phyloP scores from a whole-genome alignment of 805 yeast species.

The Clavispora carvajalis region DNA sequence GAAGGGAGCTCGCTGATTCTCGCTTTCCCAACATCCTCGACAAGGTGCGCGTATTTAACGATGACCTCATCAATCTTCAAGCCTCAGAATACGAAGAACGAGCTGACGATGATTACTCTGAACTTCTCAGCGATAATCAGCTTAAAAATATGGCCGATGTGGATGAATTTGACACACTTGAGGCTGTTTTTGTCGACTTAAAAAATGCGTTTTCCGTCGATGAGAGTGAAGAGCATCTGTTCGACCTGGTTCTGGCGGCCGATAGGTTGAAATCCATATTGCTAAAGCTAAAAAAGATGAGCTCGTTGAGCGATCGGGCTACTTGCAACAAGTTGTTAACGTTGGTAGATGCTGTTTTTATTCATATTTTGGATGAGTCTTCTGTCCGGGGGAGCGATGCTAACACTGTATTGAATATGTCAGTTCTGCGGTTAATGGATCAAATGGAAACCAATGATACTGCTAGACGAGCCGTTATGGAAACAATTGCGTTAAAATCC shows the following conservation, averaged over 20 bases:
- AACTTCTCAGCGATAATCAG: conserved; percentile 11
- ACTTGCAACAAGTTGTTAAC: conserved; percentile 23
- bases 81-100: conserved; percentile 33
- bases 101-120: conserved; percentile 36
- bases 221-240: conserved; percentile 2
- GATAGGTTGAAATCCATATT: conserved; percentile 20
- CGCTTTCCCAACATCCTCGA: conserved; percentile 31
- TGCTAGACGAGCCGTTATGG: conserved; percentile 30
- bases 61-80: conserved; percentile 29
- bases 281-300: conserved; percentile 21
- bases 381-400: conserved; percentile 19
- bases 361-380: conserved; percentile 25
- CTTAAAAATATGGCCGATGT: conserved; percentile 5
- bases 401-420: conserved; percentile 23
- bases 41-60: conserved; percentile 26
- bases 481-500: conserved; percentile 21
- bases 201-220: conserved; percentile 4
- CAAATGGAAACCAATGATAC: conserved; percentile 30
- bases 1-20: conserved; percentile 35
- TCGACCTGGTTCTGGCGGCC: conserved; percentile 4
- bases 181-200: conserved; percentile 12
- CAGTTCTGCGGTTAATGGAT: conserved; percentile 33
- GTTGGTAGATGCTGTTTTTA: conserved; percentile 28
- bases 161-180: conserved; percentile 8
- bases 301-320: conserved; percentile 19